Percentiles rank a stretch among this genome's conserved stretches.
phyloP scores from a whole-genome alignment of 257 asterid species.

The Hygrophila difformis region DNA sequence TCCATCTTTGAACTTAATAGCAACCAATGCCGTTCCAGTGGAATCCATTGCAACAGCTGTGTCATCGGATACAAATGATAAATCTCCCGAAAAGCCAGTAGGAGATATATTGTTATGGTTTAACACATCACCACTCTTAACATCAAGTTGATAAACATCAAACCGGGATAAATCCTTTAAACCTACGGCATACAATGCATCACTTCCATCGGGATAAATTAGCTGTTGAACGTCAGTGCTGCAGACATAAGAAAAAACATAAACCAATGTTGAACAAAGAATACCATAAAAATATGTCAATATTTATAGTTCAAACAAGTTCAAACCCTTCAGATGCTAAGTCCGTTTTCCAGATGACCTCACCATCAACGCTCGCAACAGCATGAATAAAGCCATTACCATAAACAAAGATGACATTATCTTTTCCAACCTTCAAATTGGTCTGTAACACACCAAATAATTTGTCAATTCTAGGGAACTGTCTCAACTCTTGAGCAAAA shows the following conservation, averaged over 20 bases:
- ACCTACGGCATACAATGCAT: constrained; percentile 57
- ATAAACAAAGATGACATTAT: constrained; percentile 52
- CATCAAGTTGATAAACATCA: constrained; percentile 51
- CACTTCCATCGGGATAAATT: constrained; percentile 64
- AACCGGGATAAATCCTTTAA: constrained; percentile 42
- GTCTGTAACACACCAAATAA: constrained; percentile 37
- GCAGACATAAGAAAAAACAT: constrained; percentile 28
- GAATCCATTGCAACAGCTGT: constrained; percentile 73
- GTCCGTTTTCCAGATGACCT: constrained; percentile 79
- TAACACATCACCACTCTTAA: constrained; percentile 61
- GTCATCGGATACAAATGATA: constrained; percentile 50
- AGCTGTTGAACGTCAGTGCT: constrained; percentile 58
- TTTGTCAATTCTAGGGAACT: constrained; percentile 6
- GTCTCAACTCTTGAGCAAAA: constrained; percentile 1
- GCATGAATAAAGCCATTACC: constrained; percentile 80
- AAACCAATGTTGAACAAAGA: constrained; percentile 15
- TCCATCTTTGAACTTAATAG: constrained; percentile 52
- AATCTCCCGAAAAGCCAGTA: constrained; percentile 75
- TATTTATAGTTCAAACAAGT: constrained; percentile 13
- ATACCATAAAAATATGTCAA: constrained; percentile 4
- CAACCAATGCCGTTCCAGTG: constrained; percentile 52
- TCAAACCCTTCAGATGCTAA: constrained; percentile 69
- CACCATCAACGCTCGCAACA: constrained; percentile 82
- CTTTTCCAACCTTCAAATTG: constrained; percentile 59
- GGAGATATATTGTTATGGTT: constrained; percentile 43